Base-by-base conservation (phyloP, 1,139 yeast species). In the Kodamaea sp. region DNA sequence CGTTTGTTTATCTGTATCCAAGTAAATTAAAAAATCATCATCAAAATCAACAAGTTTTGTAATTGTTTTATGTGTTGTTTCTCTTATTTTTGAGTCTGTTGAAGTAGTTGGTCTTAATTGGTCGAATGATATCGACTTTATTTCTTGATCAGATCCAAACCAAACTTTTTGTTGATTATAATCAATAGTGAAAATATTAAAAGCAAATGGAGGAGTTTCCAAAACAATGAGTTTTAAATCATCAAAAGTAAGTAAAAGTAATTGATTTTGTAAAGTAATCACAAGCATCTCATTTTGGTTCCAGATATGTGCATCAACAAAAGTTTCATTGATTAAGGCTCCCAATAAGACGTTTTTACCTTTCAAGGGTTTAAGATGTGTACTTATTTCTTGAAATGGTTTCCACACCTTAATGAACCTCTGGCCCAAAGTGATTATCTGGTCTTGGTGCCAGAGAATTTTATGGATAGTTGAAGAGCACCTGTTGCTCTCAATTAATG, bases 331-430 rank as follows among this genome's bases (percentile, higher is more conserved):
- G 8, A 79, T 61, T 33, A 63, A 64, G 8, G 59, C 61, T 0
- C 81, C 82, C 36, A 82, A 57, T 1, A 81, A 62, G 1, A 76
- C 79, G 51, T 77, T 82, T 41, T 81, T 70, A 0, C 89, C 88
- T 35, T 67, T 65, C 10, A 82, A 58, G 6, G 73, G 67, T 1
- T 56, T 45, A 2, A 60, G 50, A 28, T 54, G 55, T 1, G 41
- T 36, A 4, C 46, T 40, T 6, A 41, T 24, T 7, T 27, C 23
- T 15, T 33, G 35, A 22, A 38, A 38, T 3, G 31, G 12, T 43
- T 63, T 69, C 90, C 90, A 83, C 1, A 78, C 57, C 40, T 82
- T 78, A 22, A 81, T 62, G 43, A 79, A 72, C 27, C 89, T 63
- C 7, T 78, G 58, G 0, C 90, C 90, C 34, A 71, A 59, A 0